Evolutionary conservation across 352 stramenopile species (phyloP).

Genomic region (Phytopythium vexans): DNA sequence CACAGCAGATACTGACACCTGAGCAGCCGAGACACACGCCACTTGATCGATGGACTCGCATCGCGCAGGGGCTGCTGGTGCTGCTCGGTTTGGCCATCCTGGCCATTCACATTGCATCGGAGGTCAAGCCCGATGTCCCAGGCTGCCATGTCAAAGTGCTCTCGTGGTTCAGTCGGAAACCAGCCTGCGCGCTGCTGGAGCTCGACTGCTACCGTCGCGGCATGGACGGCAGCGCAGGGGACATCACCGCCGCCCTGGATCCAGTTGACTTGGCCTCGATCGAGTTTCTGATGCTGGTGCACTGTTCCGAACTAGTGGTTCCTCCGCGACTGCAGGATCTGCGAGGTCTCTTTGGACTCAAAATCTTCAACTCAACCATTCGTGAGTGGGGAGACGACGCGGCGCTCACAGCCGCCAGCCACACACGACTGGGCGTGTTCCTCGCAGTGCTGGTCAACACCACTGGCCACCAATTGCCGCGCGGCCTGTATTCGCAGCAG

Average conservation of each 20-base stretch:
- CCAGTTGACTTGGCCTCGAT: constrained; percentile 19
- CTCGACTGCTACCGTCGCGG: constrained; percentile 23
- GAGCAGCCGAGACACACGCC: neutral
- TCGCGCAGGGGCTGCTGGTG: neutral
- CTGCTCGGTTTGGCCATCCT: neutral
- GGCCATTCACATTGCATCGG: neutral
- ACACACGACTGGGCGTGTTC: constrained; percentile 23
- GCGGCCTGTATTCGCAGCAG: constrained; percentile 22
- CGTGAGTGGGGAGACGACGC: constrained; percentile 17
- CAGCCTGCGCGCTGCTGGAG: constrained; percentile 13
- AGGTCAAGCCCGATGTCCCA: neutral
- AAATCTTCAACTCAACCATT: constrained; percentile 41
- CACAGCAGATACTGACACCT: neutral
- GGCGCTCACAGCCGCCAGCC: constrained; percentile 15
- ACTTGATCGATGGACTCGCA: neutral
- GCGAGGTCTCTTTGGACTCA: constrained; percentile 19
- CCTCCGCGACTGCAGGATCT: constrained; percentile 18
- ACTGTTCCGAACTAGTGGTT: constrained; percentile 27
- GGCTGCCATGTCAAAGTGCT: constrained; percentile 1
- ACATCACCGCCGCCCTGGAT: constrained; percentile 14
- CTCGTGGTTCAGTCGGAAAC: constrained; percentile 1
- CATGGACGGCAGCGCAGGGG: constrained; percentile 9
- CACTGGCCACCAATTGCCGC: constrained; percentile 20
- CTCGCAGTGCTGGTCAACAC: constrained; percentile 29
- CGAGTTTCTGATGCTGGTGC: constrained; percentile 24